Percentiles rank a stretch among this genome's conserved stretches.
Evolutionary conservation across 2,329 filamentous ascomycete species (phyloP).

Genomic region (Trichoderma atrobrunneum): DNA sequence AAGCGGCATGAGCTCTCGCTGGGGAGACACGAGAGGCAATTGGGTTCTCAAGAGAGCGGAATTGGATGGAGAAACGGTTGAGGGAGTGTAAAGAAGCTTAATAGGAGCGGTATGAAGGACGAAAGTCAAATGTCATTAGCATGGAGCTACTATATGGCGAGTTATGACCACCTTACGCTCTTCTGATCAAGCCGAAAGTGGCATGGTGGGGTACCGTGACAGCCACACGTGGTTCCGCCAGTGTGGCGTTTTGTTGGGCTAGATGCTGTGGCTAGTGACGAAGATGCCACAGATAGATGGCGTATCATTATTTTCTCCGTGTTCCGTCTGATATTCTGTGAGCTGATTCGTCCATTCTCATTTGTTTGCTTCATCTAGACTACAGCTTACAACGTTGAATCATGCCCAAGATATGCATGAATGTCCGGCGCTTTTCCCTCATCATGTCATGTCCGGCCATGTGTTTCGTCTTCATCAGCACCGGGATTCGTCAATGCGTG

Average conservation of each 20-base stretch:
- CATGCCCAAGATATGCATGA: conserved; percentile 16
- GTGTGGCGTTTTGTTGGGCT: not conserved
- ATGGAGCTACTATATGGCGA: conserved; percentile 3
- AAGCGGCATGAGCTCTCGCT: conserved; percentile 17
- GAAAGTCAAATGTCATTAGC: not conserved
- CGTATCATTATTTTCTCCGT: conserved; percentile 16
- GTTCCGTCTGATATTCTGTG: not conserved
- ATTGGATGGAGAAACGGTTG: conserved; percentile 1
- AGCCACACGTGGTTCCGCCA: conserved; percentile 12
- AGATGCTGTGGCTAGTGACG: conserved; percentile 5
- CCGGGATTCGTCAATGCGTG: not conserved
- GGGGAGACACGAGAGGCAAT: not conserved
- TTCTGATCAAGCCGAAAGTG: conserved; percentile 19
- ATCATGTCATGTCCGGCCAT: conserved; percentile 5
- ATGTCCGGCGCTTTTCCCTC: conserved; percentile 5
- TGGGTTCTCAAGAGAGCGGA: not conserved
- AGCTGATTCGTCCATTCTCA: conserved; percentile 1
- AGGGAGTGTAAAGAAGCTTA: conserved; percentile 1
- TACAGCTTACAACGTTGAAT: not conserved
- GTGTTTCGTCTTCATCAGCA: not conserved
- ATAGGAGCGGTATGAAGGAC: conserved; percentile 5
- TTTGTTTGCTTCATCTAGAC: not conserved
- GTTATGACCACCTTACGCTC: conserved; percentile 20
- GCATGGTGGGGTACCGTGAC: conserved; percentile 10
- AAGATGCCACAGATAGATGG: not conserved